Evolutionary conservation across 352 stramenopile genomes (phyloP), one percentile per base, ranked within the genome.

Genomic region (Phytophthora uliginosa): DNA sequence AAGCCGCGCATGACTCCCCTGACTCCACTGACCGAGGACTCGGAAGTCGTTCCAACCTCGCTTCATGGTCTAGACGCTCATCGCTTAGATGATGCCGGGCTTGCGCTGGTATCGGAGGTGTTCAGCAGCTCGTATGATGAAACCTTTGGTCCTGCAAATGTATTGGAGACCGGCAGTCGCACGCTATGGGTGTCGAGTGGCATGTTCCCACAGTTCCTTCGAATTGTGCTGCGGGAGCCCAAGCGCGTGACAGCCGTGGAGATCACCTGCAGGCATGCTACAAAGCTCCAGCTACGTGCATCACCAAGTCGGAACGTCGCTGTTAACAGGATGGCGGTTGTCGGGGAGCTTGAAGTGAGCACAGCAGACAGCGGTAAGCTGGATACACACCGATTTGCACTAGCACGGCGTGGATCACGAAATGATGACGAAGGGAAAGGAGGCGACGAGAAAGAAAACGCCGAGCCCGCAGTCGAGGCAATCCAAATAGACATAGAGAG

Each of bases 171-270:
- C 60, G 83, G 88, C 55, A 80, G 79, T 65, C 73, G 64, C 31
- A 86, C 78, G 8, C 86, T 88, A 58, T 95, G 88, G 88, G 81
- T 95, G 52, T 89, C 83, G 2, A 86, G 76, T 53, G 87, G 85
- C 12, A 83, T 94, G 75, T 94, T 84, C 62, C 89, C 87, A 13
- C 89, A 95, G 63, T 85, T 94, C 34, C 72, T 95, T 22, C 77
- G 81, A 18, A 78, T 95, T 47, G 75, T 85, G 12, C 59, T 95
- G 51, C 79, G 84, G 10, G 83, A 94, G 45, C 84, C 85, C 12
- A 84, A 89, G 56, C 76, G 74, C 5, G 75, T 95, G 17, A 66
- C 59, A 9, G 73, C 76, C 26, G 73, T 94, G n/a, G 89, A 95
- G 51, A 77, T 95, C 42, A 92, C 86, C 22, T 94, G 81, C 59